Percentiles rank a stretch among this genome's conserved stretches.
Conservation (phyloP, 306 rosid genomes). For the Aeschynomene evenia region DNA sequence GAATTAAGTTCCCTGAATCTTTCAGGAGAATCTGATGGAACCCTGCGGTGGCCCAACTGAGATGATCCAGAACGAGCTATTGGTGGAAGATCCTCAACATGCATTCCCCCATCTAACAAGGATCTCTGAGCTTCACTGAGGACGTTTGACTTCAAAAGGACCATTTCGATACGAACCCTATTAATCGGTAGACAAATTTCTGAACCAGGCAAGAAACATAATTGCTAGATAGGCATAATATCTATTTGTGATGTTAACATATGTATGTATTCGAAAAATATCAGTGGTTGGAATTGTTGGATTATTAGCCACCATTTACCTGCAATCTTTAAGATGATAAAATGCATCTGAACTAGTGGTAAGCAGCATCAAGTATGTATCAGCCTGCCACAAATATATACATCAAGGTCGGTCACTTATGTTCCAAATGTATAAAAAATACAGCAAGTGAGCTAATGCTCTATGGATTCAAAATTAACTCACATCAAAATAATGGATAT, state of each 20-base stretch:
- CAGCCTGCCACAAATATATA: conserved; percentile 57
- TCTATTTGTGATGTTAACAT: conserved; percentile 15
- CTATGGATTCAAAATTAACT: conserved; percentile 40
- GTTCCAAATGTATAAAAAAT: neutral
- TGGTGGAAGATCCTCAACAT: conserved; percentile 83
- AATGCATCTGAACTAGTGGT: conserved; percentile 94
- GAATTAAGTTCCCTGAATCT: conserved; percentile 58
- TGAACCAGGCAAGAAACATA: conserved; percentile 29
- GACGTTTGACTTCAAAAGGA: conserved; percentile 88
- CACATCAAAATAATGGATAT: conserved; percentile 91
- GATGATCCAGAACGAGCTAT: conserved; percentile 60
- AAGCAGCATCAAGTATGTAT: conserved; percentile 89
- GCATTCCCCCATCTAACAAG: conserved; percentile 94
- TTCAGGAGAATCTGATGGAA: conserved; percentile 75
- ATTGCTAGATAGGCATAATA: conserved; percentile 10
- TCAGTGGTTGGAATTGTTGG: neutral
- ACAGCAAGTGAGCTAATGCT: neutral
- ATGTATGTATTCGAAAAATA: conserved; percentile 25
- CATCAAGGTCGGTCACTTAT: conserved; percentile 20
- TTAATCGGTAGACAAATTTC: conserved; percentile 40
- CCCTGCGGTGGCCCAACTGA: conserved; percentile 62
- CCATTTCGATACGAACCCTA: conserved; percentile 83
- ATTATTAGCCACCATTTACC: conserved; percentile 51
- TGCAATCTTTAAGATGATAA: conserved; percentile 95
- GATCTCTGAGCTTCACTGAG: conserved; percentile 98